phyloP scores from a whole-genome alignment of 805 yeast species.

The Candida krabiensis region DNA sequence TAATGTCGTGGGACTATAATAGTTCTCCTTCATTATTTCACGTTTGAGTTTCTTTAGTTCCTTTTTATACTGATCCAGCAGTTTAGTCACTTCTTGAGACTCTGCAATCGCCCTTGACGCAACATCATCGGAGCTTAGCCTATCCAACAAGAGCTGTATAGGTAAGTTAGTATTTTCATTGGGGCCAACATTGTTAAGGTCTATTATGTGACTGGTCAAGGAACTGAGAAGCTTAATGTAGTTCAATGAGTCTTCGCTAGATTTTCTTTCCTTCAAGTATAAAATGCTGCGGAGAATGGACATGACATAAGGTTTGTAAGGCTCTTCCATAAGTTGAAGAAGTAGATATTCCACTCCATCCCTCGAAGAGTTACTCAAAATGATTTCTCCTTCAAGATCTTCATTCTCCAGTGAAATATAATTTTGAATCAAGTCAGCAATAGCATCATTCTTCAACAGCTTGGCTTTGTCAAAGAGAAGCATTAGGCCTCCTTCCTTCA shows the following conservation, averaged over 20 bases:
- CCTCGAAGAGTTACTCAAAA: conserved; percentile 5
- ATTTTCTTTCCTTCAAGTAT: conserved; percentile 10
- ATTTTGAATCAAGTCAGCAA: conserved; percentile 64
- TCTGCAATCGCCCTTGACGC: conserved; percentile 66
- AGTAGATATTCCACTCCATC: conserved; percentile 26
- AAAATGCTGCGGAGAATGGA: conserved; percentile 13
- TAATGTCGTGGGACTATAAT: no score
- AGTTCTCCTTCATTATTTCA: no score
- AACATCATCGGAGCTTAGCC: conserved; percentile 29
- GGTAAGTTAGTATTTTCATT: conserved; percentile 15
- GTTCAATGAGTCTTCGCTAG: conserved; percentile 5
- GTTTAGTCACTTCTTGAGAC: conserved; percentile 49
- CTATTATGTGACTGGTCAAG: conserved; percentile 14
- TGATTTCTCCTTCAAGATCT: conserved; percentile 46
- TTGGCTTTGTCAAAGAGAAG: conserved; percentile 52
- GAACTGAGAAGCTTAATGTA: conserved; percentile 10
- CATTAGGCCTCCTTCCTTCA: conserved; percentile 57
- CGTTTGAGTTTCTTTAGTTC: conserved; percentile 17
- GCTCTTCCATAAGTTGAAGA: conserved; percentile 21
- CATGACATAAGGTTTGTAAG: conserved; percentile 1
- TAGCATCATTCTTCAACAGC: conserved; percentile 52
- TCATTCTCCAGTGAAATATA: conserved; percentile 56
- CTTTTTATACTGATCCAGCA: conserved; percentile 13
- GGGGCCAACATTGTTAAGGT: conserved; percentile 5
- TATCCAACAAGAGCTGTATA: conserved; percentile 18